These are phyloP conservation scores for Tricholoma hemisulphureum DNA, from an alignment of 768 basidiomycete species.

Conservation along the genomic window DNA sequence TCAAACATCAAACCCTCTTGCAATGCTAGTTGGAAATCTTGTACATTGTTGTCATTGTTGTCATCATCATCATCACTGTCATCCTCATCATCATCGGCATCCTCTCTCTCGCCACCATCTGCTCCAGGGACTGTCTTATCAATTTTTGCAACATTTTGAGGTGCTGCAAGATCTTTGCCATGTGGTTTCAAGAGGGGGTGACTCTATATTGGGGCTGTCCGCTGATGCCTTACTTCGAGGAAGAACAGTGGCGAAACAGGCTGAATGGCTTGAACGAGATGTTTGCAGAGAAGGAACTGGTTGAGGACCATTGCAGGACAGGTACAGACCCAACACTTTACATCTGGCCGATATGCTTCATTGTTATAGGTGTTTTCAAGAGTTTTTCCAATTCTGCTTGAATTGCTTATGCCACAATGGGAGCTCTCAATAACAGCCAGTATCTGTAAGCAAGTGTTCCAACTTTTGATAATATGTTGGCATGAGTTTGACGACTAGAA, in stretches of 20 bases:
- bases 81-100: too few relatives aligned
- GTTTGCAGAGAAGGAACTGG: too few relatives aligned
- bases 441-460: not conserved
- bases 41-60: not conserved
- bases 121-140: too few relatives aligned
- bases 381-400: conserved; percentile 13
- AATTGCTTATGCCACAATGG: conserved; percentile 16
- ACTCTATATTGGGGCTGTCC: not conserved
- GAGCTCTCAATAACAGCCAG: conserved; percentile 4
- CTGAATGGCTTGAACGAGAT: too few relatives aligned
- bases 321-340: conserved; percentile 13
- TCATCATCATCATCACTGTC: too few relatives aligned
- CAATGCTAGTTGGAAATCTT: not conserved
- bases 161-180: not conserved
- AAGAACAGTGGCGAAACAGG: too few relatives aligned
- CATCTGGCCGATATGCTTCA: conserved; percentile 15
- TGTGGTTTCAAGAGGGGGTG: not conserved
- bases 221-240: too few relatives aligned
- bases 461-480: conserved; percentile 1
- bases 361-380: conserved; percentile 18
- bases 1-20: conserved; percentile 13
- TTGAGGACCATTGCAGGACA: not conserved
- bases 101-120: too few relatives aligned
- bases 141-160: not conserved
- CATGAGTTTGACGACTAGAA: conserved; percentile 13